A percentile compares a stretch with the other conserved stretches of the same genome.
Conservation (phyloP, 2,329 filamentous ascomycete species). For the Trichoderma asperellum region DNA sequence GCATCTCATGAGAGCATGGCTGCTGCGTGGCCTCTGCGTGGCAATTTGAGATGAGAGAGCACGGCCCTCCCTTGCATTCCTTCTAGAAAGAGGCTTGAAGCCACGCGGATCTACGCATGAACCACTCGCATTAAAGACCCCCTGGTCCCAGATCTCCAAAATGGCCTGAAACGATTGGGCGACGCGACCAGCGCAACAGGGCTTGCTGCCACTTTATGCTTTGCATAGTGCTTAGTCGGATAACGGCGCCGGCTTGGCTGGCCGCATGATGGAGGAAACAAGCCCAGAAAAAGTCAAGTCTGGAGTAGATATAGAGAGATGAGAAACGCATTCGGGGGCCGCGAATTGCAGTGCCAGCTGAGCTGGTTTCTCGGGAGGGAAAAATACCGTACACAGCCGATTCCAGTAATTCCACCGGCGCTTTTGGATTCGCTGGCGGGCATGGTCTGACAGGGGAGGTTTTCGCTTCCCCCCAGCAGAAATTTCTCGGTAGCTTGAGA, state of each 20-base stretch:
- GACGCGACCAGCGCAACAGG: conserved; percentile 18
- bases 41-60: background rate
- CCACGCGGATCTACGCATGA: conserved; percentile 21
- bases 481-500: background rate
- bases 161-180: conserved; percentile 24
- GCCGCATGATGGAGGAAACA: conserved; percentile 9
- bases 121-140: conserved; percentile 20
- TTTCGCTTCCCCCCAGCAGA: background rate
- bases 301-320: background rate
- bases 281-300: background rate
- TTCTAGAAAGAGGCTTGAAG: conserved; percentile 21
- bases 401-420: background rate
- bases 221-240: conserved; percentile 19
- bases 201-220: conserved; percentile 22
- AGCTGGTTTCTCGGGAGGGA: background rate
- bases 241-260: conserved; percentile 14
- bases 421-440: background rate
- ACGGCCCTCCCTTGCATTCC: conserved; percentile 13
- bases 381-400: background rate
- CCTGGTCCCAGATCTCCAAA: conserved; percentile 20
- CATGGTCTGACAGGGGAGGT: conserved; percentile 17
- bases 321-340: background rate
- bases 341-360: conserved; percentile 1
- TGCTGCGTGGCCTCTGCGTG: conserved; percentile 1
- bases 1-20: conserved; percentile 5